These are phyloP conservation scores for Elongisporangium undulatum DNA, from an alignment of 352 stramenopile species.

Conservation along the genomic window DNA sequence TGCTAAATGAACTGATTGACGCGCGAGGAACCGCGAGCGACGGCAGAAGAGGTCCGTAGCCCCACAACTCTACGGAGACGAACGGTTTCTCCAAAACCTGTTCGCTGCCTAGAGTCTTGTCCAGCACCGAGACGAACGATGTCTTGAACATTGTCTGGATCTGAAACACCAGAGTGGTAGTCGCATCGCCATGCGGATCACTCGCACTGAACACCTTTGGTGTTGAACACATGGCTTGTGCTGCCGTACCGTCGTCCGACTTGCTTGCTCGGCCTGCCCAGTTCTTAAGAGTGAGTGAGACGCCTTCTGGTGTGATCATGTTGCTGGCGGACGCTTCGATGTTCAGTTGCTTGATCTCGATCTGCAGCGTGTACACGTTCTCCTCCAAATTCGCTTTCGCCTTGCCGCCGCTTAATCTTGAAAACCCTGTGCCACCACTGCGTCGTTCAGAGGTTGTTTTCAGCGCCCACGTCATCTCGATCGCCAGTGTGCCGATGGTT, in stretches of 20 bases:
- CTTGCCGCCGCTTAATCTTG: neutral
- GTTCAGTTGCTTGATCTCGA: neutral
- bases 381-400: neutral
- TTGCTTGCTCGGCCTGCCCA: slow-evolving; percentile 7
- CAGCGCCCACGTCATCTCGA: slow-evolving; percentile 13
- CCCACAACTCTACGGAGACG: neutral
- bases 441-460: neutral
- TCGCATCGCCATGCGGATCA: neutral
- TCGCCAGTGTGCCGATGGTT: slow-evolving; percentile 17
- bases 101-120: neutral
- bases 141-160: neutral
- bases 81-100: neutral
- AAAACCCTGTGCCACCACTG: neutral
- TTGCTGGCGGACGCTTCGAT: neutral
- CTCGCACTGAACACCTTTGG: slow-evolving; percentile 1
- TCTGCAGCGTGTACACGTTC: neutral
- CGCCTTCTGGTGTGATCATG: slow-evolving; percentile 9
- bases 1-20: neutral
- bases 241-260: neutral
- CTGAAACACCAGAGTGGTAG: neutral
- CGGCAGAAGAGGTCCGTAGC: neutral
- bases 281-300: slow-evolving; percentile 32
- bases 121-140: neutral
- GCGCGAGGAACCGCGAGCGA: neutral
- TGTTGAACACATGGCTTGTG: neutral